Evolutionary conservation across 2,329 filamentous ascomycete species (phyloP), one percentile per base, ranked within the genome.

Genomic region (Pestalotiopsis sp.): DNA sequence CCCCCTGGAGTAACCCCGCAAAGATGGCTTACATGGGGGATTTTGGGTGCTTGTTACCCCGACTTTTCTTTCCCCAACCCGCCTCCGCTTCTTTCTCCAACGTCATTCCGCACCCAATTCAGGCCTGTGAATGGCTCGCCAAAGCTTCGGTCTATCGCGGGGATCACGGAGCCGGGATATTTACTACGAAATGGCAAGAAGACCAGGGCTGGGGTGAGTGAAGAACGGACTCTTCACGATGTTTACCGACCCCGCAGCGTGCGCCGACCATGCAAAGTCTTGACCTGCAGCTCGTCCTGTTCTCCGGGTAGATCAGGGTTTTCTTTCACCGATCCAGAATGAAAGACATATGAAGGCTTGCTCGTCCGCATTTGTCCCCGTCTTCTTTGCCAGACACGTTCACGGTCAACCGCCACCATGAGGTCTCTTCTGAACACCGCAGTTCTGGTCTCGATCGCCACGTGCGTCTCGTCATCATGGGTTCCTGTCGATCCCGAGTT

Each of bases 121-220:
- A 27, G 17, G 63, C 63, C 12, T 49, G 41, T 58, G 49, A 66
- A 57, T 66, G 63, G 63, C 63, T 57, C 41, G 63, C 63, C 27
- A 66, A 56, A 66, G 23, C 49, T n/a, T 31, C 12, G 25, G 36
- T 59, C 41, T 14, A 9, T 23, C 17, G 25, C 52, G 65, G 65
- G 65, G 65, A 60, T 41, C 65, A 45, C 65, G 65, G 65, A 66
- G 65, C 65, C 65, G 65, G 52, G 31, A 17, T 11, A 20, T 52
- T 27, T 27, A 23, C 6, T 58, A 20, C 14, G 12, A 23, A 31
- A 31, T n/a, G 56, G 5, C 56, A 23, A 58, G 56, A 31, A 25
- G 3, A 58, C 38, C 61, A 25, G 41, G 59, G n/a, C 59, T 27
- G 36, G 20, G 27, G 31, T 9, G 31, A 14, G 20, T 13, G 58